Evolutionary conservation across 73 alveolate species (phyloP).

Genomic region (Durusdinium trenchii): DNA sequence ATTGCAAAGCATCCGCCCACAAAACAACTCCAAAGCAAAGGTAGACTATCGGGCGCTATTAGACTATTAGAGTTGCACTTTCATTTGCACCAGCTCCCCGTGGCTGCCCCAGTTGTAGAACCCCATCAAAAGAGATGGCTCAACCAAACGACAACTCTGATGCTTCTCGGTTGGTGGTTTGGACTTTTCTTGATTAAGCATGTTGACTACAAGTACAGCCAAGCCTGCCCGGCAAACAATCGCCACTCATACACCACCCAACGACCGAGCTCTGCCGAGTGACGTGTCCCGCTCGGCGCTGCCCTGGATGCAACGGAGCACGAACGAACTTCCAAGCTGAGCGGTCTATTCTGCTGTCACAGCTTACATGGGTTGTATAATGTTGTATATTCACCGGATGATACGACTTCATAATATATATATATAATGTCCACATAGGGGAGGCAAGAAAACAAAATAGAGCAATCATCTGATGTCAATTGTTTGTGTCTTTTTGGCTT

Average conservation of each 20-base stretch:
- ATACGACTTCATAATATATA: too few relatives aligned
- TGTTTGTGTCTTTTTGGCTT: too few relatives aligned
- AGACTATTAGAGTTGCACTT: neutral
- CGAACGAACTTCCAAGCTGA: too few relatives aligned
- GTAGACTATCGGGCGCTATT: neutral
- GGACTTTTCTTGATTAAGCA: neutral
- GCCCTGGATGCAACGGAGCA: neutral
- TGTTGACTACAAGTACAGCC: neutral
- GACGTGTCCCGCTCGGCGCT: neutral
- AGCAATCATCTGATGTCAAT: too few relatives aligned
- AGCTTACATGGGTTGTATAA: too few relatives aligned
- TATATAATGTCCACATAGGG: too few relatives aligned
- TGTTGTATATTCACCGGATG: too few relatives aligned
- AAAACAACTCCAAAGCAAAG: neutral
- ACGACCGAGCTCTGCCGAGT: neutral
- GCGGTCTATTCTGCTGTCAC: too few relatives aligned
- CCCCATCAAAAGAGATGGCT: neutral
- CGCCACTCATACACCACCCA: neutral
- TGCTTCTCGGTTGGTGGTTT: neutral
- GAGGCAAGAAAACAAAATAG: too few relatives aligned
- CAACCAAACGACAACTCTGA: neutral
- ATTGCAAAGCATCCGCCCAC: neutral
- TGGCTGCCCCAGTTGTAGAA: neutral
- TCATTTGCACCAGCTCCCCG: neutral
- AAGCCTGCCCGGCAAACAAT: neutral